A percentile compares a stretch with the other conserved stretches of the same genome.
Evolutionary conservation across 306 rosid species (phyloP).

Genomic region (Corylus heterophylla): DNA sequence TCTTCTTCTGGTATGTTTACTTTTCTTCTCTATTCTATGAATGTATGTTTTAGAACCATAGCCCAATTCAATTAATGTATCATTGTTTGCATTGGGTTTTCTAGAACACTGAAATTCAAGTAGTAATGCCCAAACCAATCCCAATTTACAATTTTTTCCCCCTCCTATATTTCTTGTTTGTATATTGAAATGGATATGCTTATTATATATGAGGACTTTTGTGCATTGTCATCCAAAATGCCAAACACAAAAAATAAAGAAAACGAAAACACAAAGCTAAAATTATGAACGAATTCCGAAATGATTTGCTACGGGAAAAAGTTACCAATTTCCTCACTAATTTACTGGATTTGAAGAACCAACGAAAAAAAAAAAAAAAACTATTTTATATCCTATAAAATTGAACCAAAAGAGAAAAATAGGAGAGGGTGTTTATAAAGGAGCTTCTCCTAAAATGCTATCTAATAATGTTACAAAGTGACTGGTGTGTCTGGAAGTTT

Average conservation of each 20-base stretch:
- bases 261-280: neutral
- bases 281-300: neutral
- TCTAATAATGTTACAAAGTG: neutral
- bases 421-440: neutral
- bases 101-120: constrained; percentile 8
- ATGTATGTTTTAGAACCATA: neutral
- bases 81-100: neutral
- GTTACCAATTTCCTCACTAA: neutral
- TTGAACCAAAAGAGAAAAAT: neutral
- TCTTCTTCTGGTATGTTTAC: constrained; percentile 53
- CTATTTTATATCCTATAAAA: neutral
- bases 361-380: neutral
- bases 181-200: neutral
- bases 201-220: neutral
- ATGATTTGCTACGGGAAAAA: neutral
- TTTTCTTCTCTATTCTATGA: neutral
- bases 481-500: neutral
- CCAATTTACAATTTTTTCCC: neutral
- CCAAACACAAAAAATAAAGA: neutral
- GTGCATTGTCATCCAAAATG: neutral
- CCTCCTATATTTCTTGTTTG: too few relatives aligned
- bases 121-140: neutral
- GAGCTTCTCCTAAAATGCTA: neutral
- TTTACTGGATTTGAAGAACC: neutral
- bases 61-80: neutral